phyloP scores from a whole-genome alignment of 306 rosid species.

The Heteromeles arbutifolia region DNA sequence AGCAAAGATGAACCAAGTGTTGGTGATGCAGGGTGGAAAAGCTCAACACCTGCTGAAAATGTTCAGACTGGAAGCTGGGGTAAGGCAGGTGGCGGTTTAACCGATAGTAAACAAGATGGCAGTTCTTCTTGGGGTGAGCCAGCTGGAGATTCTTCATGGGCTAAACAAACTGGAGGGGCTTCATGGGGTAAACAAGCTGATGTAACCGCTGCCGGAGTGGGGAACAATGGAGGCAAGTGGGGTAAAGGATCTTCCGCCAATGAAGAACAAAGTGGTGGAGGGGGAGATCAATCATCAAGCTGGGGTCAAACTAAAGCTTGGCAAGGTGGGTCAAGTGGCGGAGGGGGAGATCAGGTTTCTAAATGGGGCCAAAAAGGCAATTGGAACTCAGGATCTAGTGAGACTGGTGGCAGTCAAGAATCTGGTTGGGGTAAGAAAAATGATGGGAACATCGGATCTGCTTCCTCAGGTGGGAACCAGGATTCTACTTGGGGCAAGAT shows the following conservation, averaged over 20 bases:
- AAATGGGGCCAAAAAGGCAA: slow-evolving; percentile 27
- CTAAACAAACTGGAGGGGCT: slow-evolving; percentile 12
- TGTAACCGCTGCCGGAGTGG: neutral
- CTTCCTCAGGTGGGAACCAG: slow-evolving; percentile 20
- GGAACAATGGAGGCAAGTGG: neutral
- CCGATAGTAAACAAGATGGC: neutral
- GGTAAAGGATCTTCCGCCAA: neutral
- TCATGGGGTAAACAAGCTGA: slow-evolving; percentile 1
- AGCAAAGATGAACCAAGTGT: slow-evolving; percentile 6
- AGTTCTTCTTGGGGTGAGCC: neutral
- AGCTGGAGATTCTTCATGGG: slow-evolving; percentile 26
- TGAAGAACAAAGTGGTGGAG: neutral
- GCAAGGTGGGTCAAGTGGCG: neutral
- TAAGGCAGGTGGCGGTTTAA: slow-evolving; percentile 2
- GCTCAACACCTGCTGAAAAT: neutral
- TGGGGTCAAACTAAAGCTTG: neutral
- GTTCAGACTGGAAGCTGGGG: neutral
- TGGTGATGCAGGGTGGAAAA: slow-evolving; percentile 19
- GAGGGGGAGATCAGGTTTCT: slow-evolving; percentile 8
- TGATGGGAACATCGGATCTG: slow-evolving; percentile 29
- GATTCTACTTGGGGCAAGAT: slow-evolving; percentile 38
- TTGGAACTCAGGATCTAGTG: slow-evolving; percentile 26
- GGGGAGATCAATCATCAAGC: neutral
- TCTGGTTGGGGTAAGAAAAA: slow-evolving; percentile 36
- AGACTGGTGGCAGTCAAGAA: slow-evolving; percentile 24